Percentiles rank a stretch among this genome's conserved stretches.
These are phyloP conservation scores for Multifurca ochricompacta DNA, from an alignment of 768 basidiomycete species.

Conservation along the genomic window DNA sequence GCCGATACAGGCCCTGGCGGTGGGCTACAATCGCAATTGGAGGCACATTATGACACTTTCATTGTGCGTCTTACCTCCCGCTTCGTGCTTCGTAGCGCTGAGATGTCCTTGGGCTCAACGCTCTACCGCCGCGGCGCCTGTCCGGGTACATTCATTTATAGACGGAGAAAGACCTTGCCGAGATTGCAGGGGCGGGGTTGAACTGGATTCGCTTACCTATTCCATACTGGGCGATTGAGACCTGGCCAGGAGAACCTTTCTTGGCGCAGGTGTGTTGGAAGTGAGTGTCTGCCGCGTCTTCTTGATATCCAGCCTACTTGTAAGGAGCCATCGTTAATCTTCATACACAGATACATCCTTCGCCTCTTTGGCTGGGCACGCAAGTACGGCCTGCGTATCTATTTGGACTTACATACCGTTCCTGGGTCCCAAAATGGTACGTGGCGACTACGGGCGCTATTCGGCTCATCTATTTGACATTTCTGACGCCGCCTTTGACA, in stretches of 20 bases:
- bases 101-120: not conserved
- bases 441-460: not conserved
- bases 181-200: slow-evolving; percentile 82
- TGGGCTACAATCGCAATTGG: slow-evolving; percentile 53
- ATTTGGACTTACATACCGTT: slow-evolving; percentile 72
- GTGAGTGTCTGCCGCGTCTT: slow-evolving; percentile 25
- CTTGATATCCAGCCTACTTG: not conserved
- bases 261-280: slow-evolving; percentile 71
- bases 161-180: slow-evolving; percentile 86
- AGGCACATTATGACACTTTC: slow-evolving; percentile 79
- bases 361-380: slow-evolving; percentile 76
- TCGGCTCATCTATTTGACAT: slow-evolving; percentile 15
- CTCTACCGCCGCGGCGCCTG: slow-evolving; percentile 9
- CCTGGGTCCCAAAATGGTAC: slow-evolving; percentile 79
- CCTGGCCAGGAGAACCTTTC: slow-evolving; percentile 72
- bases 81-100: slow-evolving; percentile 3
- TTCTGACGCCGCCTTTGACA: not conserved
- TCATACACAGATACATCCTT: slow-evolving; percentile 48
- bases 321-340: not conserved
- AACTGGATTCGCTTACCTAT: slow-evolving; percentile 83
- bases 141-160: slow-evolving; percentile 26
- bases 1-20: slow-evolving; percentile 49
- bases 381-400: slow-evolving; percentile 84
- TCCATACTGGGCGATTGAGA: slow-evolving; percentile 84
- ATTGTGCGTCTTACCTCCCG: slow-evolving; percentile 44